Conservation (phyloP, 2,329 filamentous ascomycete genomes). For the Gaeumannomyces tritici region DNA sequence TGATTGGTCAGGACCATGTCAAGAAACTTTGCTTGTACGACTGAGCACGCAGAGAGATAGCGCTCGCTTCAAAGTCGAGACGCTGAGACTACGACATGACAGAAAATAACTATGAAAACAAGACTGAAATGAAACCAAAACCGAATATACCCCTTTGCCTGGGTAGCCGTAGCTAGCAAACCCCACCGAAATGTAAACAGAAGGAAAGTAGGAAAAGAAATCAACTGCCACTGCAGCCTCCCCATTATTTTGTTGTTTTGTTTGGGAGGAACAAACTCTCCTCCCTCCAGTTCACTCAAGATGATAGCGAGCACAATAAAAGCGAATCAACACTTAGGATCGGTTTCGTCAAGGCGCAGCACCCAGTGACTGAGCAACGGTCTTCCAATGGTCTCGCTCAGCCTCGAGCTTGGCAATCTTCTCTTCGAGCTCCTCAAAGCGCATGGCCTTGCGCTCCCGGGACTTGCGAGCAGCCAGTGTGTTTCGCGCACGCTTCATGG, state of each 20-base stretch:
- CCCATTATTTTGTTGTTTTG: neutral
- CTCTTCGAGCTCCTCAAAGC: constrained; percentile 64
- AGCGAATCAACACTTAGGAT: constrained; percentile 10
- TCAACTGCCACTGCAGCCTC: neutral
- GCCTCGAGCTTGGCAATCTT: constrained; percentile 58
- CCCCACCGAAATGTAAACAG: neutral
- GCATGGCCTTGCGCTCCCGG: constrained; percentile 72
- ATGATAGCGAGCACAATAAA: constrained; percentile 8
- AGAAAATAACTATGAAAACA: neutral
- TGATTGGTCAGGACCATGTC: neutral
- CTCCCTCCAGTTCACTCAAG: constrained; percentile 21
- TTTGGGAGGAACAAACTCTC: neutral
- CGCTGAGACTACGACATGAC: neutral
- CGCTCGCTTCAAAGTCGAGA: neutral
- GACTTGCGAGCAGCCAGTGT: constrained; percentile 91
- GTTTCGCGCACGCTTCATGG: constrained; percentile 88
- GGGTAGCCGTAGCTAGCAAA: neutral
- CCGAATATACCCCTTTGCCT: neutral
- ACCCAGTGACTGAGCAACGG: constrained; percentile 25
- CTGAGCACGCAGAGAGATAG: neutral
- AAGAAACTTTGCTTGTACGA: neutral
- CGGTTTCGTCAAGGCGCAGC: constrained; percentile 21
- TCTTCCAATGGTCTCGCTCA: constrained; percentile 58
- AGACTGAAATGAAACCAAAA: neutral
- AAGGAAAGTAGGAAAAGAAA: neutral